A percentile compares a stretch with the other conserved stretches of the same genome.
phyloP scores from a whole-genome alignment of 164 flowering plant genomes.

The Litsea cubeba region DNA sequence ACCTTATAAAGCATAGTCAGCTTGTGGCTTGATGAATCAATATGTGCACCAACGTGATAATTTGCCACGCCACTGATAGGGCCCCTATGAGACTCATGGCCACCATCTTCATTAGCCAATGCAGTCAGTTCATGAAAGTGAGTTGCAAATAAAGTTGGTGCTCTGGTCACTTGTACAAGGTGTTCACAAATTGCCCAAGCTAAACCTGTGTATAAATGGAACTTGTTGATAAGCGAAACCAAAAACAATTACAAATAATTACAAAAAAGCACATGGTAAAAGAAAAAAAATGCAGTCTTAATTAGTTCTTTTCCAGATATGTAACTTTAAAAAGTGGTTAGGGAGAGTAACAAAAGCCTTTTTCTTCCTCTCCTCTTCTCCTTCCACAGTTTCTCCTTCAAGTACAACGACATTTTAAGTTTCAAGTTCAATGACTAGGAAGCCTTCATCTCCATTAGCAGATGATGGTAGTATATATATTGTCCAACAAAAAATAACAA shows the following conservation, averaged over 20 bases:
- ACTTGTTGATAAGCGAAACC: neutral
- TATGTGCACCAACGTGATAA: constrained; percentile 96
- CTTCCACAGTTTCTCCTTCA: too few species aligned
- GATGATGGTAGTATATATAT: too few species aligned
- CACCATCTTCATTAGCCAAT: constrained; percentile 53
- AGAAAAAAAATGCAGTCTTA: neutral
- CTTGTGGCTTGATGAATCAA: constrained; percentile 83
- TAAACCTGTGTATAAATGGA: constrained; percentile 45
- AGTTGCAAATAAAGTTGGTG: constrained; percentile 97
- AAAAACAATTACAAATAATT: neutral
- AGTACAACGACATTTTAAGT: too few species aligned
- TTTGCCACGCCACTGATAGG: constrained; percentile 67
- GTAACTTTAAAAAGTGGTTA: too few species aligned
- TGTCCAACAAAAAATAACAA: too few species aligned
- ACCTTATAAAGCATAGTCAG: constrained; percentile 99
- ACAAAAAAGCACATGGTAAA: too few species aligned
- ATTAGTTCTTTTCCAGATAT: too few species aligned
- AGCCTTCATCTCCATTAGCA: too few species aligned
- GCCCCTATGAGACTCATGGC: constrained; percentile 25
- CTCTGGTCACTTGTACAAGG: constrained; percentile 71
- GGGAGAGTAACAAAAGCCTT: too few species aligned
- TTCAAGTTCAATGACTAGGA: too few species aligned
- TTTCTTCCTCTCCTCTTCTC: too few species aligned
- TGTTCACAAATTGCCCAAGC: constrained; percentile 99
- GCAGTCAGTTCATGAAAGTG: constrained; percentile 98